Evolutionary conservation across 495 filamentous ascomycete species (phyloP).

Genomic region (Penicillium pulvis): DNA sequence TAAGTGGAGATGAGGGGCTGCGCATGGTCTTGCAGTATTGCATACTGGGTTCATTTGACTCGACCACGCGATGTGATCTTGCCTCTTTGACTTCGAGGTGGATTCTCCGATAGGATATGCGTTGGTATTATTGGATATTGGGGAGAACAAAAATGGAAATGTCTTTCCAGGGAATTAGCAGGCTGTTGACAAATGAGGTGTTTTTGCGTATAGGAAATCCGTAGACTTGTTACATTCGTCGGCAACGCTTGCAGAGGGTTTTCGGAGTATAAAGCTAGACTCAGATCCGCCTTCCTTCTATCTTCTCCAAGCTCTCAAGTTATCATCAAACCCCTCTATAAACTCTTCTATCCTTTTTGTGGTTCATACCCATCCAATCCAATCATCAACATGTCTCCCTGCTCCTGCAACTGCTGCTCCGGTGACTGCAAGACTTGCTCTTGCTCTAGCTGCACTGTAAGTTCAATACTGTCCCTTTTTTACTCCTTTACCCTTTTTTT

Average conservation of each 20-base stretch:
- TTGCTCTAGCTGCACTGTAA: slow-evolving; percentile 42
- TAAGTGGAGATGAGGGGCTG: slow-evolving; percentile 11
- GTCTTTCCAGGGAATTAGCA: not conserved
- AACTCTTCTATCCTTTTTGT: slow-evolving; percentile 13
- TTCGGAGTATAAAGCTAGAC: slow-evolving; percentile 24
- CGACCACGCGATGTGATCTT: slow-evolving; percentile 27
- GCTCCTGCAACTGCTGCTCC: slow-evolving; percentile 49
- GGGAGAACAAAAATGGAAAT: not conserved
- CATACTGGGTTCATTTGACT: slow-evolving; percentile 26
- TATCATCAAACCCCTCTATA: slow-evolving; percentile 5
- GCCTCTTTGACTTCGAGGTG: slow-evolving; percentile 7
- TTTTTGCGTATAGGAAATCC: not conserved
- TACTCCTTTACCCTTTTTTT: not conserved
- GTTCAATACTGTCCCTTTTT: slow-evolving; percentile 8
- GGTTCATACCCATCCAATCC: slow-evolving; percentile 18
- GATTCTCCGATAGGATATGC: slow-evolving; percentile 11
- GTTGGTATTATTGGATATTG: not conserved
- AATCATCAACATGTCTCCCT: slow-evolving; percentile 44
- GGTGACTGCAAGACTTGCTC: slow-evolving; percentile 47
- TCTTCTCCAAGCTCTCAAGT: slow-evolving; percentile 2
- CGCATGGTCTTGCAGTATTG: not conserved
- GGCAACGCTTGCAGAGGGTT: not conserved
- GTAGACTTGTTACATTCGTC: not conserved
- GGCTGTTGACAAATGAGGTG: not conserved
- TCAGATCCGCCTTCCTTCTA: slow-evolving; percentile 6